phyloP scores from a whole-genome alignment of 2,329 filamentous ascomycete species.

The Trichoderma semiorbis region DNA sequence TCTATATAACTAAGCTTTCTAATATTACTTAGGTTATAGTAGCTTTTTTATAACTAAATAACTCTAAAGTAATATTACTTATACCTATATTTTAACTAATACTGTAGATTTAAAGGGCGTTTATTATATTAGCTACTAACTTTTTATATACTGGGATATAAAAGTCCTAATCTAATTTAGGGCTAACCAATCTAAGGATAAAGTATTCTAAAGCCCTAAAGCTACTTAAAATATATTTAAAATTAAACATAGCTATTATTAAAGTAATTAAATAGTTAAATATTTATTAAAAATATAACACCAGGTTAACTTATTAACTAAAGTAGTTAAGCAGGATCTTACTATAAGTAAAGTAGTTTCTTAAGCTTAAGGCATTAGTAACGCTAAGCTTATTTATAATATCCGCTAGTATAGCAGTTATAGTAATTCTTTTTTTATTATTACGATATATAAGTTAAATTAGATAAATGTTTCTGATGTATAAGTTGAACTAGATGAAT shows the following conservation, averaged over 20 bases:
- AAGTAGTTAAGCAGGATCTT: neutral
- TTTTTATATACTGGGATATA: constrained; percentile 18
- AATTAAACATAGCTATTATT: constrained; percentile 17
- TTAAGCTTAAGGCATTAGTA: constrained; percentile 4
- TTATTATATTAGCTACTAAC: constrained; percentile 17
- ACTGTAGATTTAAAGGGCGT: constrained; percentile 12
- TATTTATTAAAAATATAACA: constrained; percentile 6
- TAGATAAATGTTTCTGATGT: neutral
- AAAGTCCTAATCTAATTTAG: constrained; percentile 13
- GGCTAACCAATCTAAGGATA: neutral
- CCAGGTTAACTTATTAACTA: neutral
- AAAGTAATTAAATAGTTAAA: constrained; percentile 18
- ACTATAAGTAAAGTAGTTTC: neutral
- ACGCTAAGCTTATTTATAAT: constrained; percentile 20
- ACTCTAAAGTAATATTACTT: neutral
- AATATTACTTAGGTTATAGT: neutral
- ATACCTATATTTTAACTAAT: constrained; percentile 11
- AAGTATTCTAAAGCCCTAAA: constrained; percentile 18
- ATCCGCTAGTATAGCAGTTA: neutral
- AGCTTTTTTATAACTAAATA: neutral
- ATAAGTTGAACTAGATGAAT: neutral
- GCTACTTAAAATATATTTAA: constrained; percentile 11
- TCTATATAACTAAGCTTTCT: neutral
- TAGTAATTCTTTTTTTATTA: neutral
- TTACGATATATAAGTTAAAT: neutral